Evolutionary conservation across 306 rosid genomes (phyloP), one percentile per base, ranked within the genome.

Genomic region (Gastrolobium bilobum): DNA sequence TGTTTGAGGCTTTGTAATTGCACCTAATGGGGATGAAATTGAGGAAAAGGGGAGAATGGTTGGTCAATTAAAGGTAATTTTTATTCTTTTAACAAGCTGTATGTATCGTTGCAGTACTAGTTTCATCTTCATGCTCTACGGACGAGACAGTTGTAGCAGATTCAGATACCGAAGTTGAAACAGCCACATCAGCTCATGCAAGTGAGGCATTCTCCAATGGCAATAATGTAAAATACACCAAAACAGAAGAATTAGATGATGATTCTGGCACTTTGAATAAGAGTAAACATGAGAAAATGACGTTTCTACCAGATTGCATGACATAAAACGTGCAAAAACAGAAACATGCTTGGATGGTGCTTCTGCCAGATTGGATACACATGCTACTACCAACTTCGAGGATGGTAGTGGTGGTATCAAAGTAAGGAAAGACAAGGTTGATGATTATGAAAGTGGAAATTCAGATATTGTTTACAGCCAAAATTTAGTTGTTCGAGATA

Each of bases 121-220:
- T 90, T 66, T 92, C 97, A 83, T 92, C 97, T 35, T 90, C 97
- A 44, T 90, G 97, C 88, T 92, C 97, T 50, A 89, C 97, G 11
- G 97, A 94, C 3, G 97, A 92, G 84, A 94, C 98, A 7, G 64
- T 92, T 53, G 97, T 94, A 47, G 94, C 92, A 63, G 97, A 93
- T 86, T 91, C 97, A 51, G 97, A 93, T 51, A 81, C 84, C 7
- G 98, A 91, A 86, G 90, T 33, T 13, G 98, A 93, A 88, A 88
- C 89, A 44, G 90, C 87, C 42, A 84, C 86, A 50, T 84, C 94
- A 59, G 82, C 78, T 78, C 86, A 31, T 29, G 81, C 75, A 57
- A 87, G 60, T 65, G 85, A 82, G 53, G 74, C 82, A 38, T 48
- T 71, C 10, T 64, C 66, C 80, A 67, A 44, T 35, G 75, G 51